Evolutionary conservation across 2,329 filamentous ascomycete genomes (phyloP).

Genomic region (Hypoxylon rubiginosum): DNA sequence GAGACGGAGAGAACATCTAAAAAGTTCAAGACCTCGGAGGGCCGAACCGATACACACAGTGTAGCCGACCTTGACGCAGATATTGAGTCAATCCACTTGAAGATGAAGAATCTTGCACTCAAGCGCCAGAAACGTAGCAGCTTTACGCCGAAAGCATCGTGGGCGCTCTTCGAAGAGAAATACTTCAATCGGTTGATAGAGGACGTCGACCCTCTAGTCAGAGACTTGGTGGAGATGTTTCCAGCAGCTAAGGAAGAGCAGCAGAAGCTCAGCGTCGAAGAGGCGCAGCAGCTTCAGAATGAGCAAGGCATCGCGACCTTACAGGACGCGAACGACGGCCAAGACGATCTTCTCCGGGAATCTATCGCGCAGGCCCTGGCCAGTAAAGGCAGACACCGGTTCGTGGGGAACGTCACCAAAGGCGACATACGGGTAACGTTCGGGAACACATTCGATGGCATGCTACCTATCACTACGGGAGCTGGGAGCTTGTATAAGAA

Average conservation of each 20-base stretch:
- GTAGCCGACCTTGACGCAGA: neutral
- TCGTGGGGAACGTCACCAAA: neutral
- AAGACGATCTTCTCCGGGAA: neutral
- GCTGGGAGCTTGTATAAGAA: neutral
- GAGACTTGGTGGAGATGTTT: slow-evolving; percentile 1
- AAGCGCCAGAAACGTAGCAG: neutral
- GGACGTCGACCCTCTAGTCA: neutral
- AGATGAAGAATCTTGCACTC: neutral
- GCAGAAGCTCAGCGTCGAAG: neutral
- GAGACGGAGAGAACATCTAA: neutral
- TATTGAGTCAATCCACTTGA: neutral
- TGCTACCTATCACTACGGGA: neutral
- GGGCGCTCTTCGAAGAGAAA: neutral
- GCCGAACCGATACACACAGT: neutral
- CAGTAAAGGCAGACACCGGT: neutral
- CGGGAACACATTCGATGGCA: neutral
- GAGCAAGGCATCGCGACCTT: neutral
- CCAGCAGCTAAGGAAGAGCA: neutral
- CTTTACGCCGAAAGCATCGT: neutral
- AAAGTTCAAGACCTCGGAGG: neutral
- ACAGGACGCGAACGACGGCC: neutral
- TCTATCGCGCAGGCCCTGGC: neutral
- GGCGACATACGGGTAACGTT: neutral
- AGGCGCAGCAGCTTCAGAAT: neutral
- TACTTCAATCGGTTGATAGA: neutral